phyloP scores from a whole-genome alignment of 805 yeast species.

The Ogataea chonburiensis region DNA sequence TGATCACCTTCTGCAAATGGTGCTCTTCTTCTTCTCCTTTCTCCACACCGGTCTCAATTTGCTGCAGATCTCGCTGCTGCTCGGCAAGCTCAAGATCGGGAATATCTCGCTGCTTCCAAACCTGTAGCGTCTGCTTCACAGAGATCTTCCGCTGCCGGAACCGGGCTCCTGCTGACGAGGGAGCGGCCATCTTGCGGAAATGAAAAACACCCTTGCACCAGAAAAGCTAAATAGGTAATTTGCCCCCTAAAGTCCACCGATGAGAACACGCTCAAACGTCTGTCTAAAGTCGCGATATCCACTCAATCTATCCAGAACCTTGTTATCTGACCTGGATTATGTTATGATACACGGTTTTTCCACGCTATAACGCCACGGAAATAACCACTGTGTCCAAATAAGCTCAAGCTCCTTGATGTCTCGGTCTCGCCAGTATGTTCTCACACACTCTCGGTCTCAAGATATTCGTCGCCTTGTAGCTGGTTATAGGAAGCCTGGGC shows the following conservation, averaged over 20 bases:
- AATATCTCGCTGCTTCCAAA: constrained; percentile 73
- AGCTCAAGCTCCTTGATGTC: constrained; percentile 3
- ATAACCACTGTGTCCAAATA: constrained; percentile 5
- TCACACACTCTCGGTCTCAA: constrained; percentile 13
- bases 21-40: constrained; percentile 97
- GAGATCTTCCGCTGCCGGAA: constrained; percentile 94
- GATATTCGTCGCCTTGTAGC: constrained; percentile 6
- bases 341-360: constrained; percentile 5
- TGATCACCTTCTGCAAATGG: constrained; percentile 88
- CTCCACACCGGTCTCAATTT: constrained; percentile 96
- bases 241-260: constrained; percentile 8
- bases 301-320: constrained; percentile 4
- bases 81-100: constrained; percentile 77
- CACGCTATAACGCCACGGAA: constrained; percentile 1
- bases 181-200: constrained; percentile 30
- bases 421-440: constrained; percentile 9
- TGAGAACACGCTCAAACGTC: constrained; percentile 7
- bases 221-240: constrained; percentile 1
- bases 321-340: neutral
- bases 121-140: constrained; percentile 81
- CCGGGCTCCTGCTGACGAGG: constrained; percentile 56
- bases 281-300: neutral
- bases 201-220: constrained; percentile 12
- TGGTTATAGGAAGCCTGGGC: constrained; percentile 8
- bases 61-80: constrained; percentile 82